Conservation (phyloP, 176 grass and related monocot species). For the Dactylis glomerata region DNA sequence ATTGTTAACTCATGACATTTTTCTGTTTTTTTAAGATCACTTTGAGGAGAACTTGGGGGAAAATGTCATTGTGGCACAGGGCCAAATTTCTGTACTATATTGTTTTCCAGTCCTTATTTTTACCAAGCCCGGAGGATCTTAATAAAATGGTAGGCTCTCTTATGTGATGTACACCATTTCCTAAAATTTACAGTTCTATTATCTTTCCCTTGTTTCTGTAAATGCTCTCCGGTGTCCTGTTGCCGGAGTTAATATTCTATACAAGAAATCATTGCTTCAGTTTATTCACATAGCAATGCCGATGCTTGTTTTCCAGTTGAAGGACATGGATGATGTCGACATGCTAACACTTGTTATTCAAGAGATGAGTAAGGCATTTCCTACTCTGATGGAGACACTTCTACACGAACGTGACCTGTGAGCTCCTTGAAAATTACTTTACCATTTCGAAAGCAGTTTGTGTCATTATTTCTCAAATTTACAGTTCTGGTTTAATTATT, state of each 20-base stretch:
- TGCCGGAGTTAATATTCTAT: not conserved
- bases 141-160: conserved; percentile 73
- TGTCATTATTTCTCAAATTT: not conserved
- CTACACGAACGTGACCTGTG: conserved; percentile 88
- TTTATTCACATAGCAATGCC: not conserved
- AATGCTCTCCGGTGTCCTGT: not conserved
- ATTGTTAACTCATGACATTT: not conserved
- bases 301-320: conserved; percentile 55
- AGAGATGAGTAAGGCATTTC: conserved; percentile 97
- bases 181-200: not conserved
- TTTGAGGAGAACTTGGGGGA: conserved; percentile 84
- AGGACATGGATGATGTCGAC: conserved; percentile 95
- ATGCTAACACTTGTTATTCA: conserved; percentile 88
- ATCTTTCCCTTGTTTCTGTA: not conserved
- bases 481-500: not conserved
- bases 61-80: conserved; percentile 77
- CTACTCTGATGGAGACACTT: conserved; percentile 86
- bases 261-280: not conserved
- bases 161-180: too few species aligned
- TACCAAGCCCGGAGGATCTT: conserved; percentile 75
- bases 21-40: conserved; percentile 69
- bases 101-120: conserved; percentile 86
- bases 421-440: conserved; percentile 29
- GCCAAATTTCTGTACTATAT: conserved; percentile 84
- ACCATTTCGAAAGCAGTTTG: not conserved